Evolutionary conservation across 2,329 filamentous ascomycete genomes (phyloP).

Genomic region (Alternaria metachromatica): DNA sequence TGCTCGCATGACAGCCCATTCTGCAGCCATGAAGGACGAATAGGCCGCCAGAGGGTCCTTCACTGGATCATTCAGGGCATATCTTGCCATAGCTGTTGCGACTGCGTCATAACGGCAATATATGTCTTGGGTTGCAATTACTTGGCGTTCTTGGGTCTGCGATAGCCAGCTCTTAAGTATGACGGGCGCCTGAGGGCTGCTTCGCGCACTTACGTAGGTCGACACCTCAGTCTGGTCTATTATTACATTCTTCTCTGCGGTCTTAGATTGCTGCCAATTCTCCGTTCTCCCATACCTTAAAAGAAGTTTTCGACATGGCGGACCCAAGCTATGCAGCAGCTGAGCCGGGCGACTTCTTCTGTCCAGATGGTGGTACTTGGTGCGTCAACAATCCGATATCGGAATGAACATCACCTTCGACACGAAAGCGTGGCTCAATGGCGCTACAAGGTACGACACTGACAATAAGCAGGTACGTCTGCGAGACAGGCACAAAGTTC

Average conservation of each 20-base stretch:
- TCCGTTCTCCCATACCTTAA: not conserved
- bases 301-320: not conserved
- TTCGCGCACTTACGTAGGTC: not conserved
- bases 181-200: not conserved
- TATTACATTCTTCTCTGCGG: not conserved
- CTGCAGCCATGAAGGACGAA: not conserved
- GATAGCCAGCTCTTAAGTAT: not conserved
- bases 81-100: not conserved
- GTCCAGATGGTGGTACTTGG: slow-evolving; percentile 18
- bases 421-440: not conserved
- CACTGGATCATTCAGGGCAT: not conserved
- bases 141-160: not conserved
- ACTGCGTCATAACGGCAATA: not conserved
- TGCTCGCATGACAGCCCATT: not conserved
- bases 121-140: not conserved
- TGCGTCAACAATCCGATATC: not conserved
- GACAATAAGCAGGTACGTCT: slow-evolving; percentile 7
- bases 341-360: slow-evolving; percentile 21
- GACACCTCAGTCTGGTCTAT: not conserved
- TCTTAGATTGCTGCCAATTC: not conserved
- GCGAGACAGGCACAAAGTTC: slow-evolving; percentile 34
- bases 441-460: not conserved
- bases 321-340: slow-evolving; percentile 6
- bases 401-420: not conserved
- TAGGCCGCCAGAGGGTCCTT: not conserved